Evolutionary conservation across 768 basidiomycete species (phyloP).

Genomic region (Psilocybe subaeruginosa): DNA sequence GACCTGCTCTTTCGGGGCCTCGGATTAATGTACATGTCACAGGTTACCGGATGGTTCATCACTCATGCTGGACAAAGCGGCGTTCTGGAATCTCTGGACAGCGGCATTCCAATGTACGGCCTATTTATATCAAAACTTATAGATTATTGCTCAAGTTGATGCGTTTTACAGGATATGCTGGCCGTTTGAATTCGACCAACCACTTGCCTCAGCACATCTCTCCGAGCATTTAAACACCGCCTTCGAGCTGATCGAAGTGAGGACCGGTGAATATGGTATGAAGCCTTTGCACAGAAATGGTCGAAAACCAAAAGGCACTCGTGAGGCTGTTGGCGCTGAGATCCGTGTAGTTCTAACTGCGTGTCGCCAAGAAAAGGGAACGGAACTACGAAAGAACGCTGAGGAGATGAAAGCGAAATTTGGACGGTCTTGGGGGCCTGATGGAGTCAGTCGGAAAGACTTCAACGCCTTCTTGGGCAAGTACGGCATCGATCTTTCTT

Average conservation of each 20-base stretch:
- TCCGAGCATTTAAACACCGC: constrained; percentile 10
- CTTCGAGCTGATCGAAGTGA: constrained; percentile 15
- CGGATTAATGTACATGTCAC: neutral
- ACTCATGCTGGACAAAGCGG: constrained; percentile 15
- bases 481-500: neutral
- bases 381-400: constrained; percentile 7
- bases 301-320: constrained; percentile 8
- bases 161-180: constrained; percentile 6
- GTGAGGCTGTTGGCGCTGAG: constrained; percentile 12
- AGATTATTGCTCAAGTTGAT: neutral
- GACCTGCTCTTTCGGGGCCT: neutral
- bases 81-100: constrained; percentile 10
- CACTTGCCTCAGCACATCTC: constrained; percentile 7
- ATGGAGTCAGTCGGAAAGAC: constrained; percentile 8
- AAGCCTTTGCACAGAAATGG: constrained; percentile 11
- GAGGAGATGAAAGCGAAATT: constrained; percentile 1
- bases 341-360: constrained; percentile 13
- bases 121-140: neutral
- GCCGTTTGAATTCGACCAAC: constrained; percentile 17
- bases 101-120: constrained; percentile 14
- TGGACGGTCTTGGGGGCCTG: constrained; percentile 4
- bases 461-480: neutral
- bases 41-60: constrained; percentile 19
- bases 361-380: constrained; percentile 3
- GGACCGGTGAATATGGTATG: constrained; percentile 10